Evolutionary conservation across 2,329 filamentous ascomycete species (phyloP), one percentile per base, ranked within the genome.

Genomic region (Bipolaris bicolor): DNA sequence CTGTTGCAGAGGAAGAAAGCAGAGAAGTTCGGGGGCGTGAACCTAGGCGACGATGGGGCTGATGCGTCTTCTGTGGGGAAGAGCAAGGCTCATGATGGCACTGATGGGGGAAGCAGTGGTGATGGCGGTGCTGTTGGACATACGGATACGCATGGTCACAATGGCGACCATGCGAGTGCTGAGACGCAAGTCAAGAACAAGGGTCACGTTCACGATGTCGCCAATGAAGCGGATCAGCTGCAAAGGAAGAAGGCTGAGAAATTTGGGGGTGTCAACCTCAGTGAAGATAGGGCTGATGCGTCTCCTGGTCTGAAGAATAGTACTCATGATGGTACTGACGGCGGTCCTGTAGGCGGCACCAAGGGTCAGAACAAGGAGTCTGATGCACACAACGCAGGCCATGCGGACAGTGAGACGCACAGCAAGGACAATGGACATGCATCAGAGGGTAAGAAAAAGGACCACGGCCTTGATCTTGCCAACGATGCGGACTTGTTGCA

Each of bases 171-270:
- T 31, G 29, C 4, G 10, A 10, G 29, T 31, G 29, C 29, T 31
- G 29, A 31, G 29, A 31, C 26, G 26, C 26, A 29, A 4, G 26
- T 3, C 9, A 29, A 33, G 16, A 5, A 22, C 16, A n/a, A 15
- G 5, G 18, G 46, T 16, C 16, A 40, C 10, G 41, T 7, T 33
- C 34, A 49, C 13, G 34, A 31, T 34, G 31, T 31, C 1, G 43
- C 24, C 5, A 31, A 50, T 15, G 26, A 57, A 7, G 55, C 43
- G 11, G 59, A 62, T 10, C 40, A 49, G 49, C 24, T 59, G 9
- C 51, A 57, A 18, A 51, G 62, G 31, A 43, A 59, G 11, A 57
- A 55, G 41, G 62, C 62, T 15, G 58, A 63, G 53, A 64, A 64
- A 34, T 61, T 59, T 39, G 58, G 58, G 1, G 43, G 26, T 10